Evolutionary conservation across 495 filamentous ascomycete genomes (phyloP).

Genomic region (Oidiodendron maius): DNA sequence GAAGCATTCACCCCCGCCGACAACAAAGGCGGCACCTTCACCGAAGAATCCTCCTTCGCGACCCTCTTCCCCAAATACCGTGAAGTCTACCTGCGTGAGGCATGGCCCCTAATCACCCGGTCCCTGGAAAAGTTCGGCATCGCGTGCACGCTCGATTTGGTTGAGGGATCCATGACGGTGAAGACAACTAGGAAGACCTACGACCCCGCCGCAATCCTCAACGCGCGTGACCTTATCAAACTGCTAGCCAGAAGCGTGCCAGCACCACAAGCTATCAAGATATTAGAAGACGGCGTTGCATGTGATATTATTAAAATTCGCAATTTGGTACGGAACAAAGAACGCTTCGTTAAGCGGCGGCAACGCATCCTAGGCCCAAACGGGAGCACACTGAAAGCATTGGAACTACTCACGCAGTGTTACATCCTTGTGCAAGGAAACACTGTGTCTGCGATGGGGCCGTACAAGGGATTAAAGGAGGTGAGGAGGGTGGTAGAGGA

Average conservation of each 20-base stretch:
- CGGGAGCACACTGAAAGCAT: conserved; percentile 82
- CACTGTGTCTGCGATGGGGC: conserved; percentile 87
- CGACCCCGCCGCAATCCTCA: conserved; percentile 91
- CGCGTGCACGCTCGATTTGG: conserved; percentile 84
- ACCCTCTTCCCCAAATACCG: conserved; percentile 97
- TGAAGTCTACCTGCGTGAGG: conserved; percentile 85
- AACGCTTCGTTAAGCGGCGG: conserved; percentile 92
- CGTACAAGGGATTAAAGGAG: conserved; percentile 89
- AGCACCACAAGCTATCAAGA: conserved; percentile 86
- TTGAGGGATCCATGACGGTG: conserved; percentile 93
- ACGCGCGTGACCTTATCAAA: conserved; percentile 91
- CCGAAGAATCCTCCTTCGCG: conserved; percentile 86
- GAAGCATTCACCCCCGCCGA: conserved; percentile 81
- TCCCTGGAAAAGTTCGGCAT: conserved; percentile 77
- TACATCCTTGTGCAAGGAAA: conserved; percentile 98
- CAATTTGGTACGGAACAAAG: conserved; percentile 86
- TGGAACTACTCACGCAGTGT: conserved; percentile 88
- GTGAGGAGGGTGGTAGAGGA: conserved; percentile 86
- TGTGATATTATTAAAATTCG: conserved; percentile 94
- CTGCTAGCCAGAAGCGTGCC: conserved; percentile 88
- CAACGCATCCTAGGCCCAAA: conserved; percentile 84
- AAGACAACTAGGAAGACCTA: conserved; percentile 93
- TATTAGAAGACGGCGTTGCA: conserved; percentile 84
- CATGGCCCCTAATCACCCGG: conserved; percentile 80
- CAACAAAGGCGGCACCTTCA: conserved; percentile 79